phyloP scores from a whole-genome alignment of 768 basidiomycete species.

The Phylloporus scabripes region DNA sequence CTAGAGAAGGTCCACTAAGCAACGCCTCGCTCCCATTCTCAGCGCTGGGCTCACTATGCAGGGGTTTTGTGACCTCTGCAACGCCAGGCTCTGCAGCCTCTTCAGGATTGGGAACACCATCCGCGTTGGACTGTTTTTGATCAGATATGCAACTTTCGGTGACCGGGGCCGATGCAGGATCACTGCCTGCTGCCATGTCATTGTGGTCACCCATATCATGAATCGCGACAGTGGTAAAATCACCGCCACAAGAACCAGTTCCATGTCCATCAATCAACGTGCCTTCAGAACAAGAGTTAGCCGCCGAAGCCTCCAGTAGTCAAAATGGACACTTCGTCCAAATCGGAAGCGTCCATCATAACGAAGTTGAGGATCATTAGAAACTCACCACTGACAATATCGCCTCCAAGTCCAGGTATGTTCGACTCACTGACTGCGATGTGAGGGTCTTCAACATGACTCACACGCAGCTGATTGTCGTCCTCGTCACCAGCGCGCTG shows the following conservation, averaged over 20 bases:
- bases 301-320: conserved; percentile 41
- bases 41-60: conserved; percentile 8
- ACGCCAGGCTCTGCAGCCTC: conserved; percentile 13
- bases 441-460: conserved; percentile 36
- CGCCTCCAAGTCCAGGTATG: conserved; percentile 31
- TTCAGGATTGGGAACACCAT: conserved; percentile 18
- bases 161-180: conserved; percentile 18
- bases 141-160: conserved; percentile 10
- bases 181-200: conserved; percentile 20
- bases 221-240: conserved; percentile 10
- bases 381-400: conserved; percentile 50
- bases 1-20: conserved; percentile 16
- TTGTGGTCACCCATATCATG: conserved; percentile 14
- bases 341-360: conserved; percentile 44
- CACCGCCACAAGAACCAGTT: conserved; percentile 30
- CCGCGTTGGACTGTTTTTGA: conserved; percentile 20
- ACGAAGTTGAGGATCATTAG: conserved; percentile 27
- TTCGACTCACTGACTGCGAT: conserved; percentile 29
- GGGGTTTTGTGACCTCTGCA: conserved; percentile 21
- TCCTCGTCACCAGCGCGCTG: conserved; percentile 44
- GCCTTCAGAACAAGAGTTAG: conserved; percentile 50
- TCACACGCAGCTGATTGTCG: conserved; percentile 40
- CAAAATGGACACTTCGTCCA: conserved; percentile 37
- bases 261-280: conserved; percentile 35
- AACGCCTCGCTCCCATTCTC: conserved; percentile 18